Conservation (phyloP, 2,329 filamentous ascomycete genomes). For the Aspergillus aculeatinus region DNA sequence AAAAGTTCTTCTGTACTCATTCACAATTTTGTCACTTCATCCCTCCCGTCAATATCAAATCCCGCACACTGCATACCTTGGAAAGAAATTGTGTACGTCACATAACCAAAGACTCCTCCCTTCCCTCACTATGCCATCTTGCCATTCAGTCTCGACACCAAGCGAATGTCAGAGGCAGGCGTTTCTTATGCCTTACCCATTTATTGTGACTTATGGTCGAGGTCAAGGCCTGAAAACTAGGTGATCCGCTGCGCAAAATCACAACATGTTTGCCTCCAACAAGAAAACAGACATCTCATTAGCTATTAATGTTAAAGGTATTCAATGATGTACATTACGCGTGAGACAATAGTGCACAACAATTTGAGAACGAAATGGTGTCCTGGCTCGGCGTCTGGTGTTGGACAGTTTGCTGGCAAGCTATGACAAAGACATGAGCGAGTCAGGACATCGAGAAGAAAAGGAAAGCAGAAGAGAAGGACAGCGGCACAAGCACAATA, state of each 20-base stretch:
- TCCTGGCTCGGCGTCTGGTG: not conserved
- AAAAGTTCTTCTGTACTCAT: too few species aligned
- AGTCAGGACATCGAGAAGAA: not conserved
- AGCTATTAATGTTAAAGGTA: not conserved
- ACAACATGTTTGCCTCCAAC: constrained; percentile 5
- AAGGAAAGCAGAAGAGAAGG: not conserved
- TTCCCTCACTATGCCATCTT: too few species aligned
- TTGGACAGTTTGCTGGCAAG: not conserved
- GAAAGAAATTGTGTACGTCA: too few species aligned
- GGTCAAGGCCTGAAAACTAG: not conserved
- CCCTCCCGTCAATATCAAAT: not conserved
- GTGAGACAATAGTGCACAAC: not conserved
- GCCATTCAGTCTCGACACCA: too few species aligned
- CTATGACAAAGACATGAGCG: not conserved
- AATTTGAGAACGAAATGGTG: not conserved
- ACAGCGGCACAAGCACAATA: not conserved
- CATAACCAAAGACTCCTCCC: too few species aligned
- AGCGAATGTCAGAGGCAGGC: too few species aligned
- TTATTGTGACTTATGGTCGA: too few species aligned
- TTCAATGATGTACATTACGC: not conserved
- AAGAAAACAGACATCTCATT: constrained; percentile 8
- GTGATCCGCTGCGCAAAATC: not conserved
- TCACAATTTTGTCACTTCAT: too few species aligned
- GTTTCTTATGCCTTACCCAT: too few species aligned
- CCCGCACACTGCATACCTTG: not conserved